A percentile compares a stretch with the other conserved stretches of the same genome.
Conservation (phyloP, 345 rosid species). For the Camelina neglecta region DNA sequence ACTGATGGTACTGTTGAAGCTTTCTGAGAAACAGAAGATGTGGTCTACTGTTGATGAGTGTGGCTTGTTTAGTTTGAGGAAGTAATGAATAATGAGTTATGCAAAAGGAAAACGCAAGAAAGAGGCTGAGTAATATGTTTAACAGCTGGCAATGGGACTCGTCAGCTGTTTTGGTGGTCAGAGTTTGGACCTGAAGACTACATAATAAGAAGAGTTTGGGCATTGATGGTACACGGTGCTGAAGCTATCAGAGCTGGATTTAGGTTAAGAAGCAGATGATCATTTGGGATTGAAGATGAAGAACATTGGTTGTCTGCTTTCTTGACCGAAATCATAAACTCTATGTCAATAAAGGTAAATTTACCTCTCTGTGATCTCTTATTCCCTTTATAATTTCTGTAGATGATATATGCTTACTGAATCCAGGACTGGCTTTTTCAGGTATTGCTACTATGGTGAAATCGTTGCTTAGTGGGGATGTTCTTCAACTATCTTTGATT, state of each 20-base stretch:
- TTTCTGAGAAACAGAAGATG: not conserved
- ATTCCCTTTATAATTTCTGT: not conserved
- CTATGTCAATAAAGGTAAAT: not conserved
- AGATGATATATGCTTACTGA: not conserved
- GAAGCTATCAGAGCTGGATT: constrained; percentile 12
- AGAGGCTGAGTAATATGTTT: not conserved
- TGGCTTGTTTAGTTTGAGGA: constrained; percentile 16
- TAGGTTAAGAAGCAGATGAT: constrained; percentile 5
- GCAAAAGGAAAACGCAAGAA: not conserved
- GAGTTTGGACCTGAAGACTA: not conserved
- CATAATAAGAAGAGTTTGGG: not conserved
- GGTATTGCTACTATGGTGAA: constrained; percentile 67
- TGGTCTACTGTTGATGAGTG: not conserved
- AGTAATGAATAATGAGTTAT: not conserved
- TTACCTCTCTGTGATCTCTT: not conserved
- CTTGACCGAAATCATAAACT: constrained; percentile 12
- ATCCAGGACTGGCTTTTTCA: constrained; percentile 64
- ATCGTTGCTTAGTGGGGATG: constrained; percentile 13
- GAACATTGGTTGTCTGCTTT: not conserved
- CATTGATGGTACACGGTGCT: constrained; percentile 6
- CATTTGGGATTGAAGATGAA: not conserved
- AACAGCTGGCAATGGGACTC: not conserved
- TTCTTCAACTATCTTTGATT: not conserved
- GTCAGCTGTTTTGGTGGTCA: constrained; percentile 7
- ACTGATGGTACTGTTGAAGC: constrained; percentile 10